These are phyloP conservation scores for Trametes hirsuta DNA, from an alignment of 1,284 basidiomycete genomes.

Conservation along the genomic window DNA sequence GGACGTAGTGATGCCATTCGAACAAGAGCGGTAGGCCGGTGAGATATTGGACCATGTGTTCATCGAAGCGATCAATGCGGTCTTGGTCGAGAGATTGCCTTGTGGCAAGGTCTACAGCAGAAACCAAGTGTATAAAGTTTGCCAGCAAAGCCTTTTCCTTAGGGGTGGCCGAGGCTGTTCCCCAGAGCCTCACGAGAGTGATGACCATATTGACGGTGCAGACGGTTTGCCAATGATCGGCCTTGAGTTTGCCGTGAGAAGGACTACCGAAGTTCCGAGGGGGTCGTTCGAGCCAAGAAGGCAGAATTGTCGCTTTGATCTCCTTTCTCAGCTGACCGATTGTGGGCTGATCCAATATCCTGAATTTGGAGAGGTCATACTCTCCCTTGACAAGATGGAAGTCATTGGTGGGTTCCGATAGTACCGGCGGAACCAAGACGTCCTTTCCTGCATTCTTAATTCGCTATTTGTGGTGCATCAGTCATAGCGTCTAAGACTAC, in stretches of 20 bases:
- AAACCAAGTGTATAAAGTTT: constrained; percentile 44
- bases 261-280: constrained; percentile 24
- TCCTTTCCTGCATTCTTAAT: too few species aligned
- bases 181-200: constrained; percentile 40
- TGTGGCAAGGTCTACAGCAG: too few species aligned
- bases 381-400: not conserved
- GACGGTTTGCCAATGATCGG: constrained; percentile 37
- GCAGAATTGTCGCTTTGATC: constrained; percentile 15
- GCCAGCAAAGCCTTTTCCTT: constrained; percentile 30
- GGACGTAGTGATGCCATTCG: constrained; percentile 27
- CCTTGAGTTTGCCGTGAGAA: constrained; percentile 28
- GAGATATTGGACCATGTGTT: constrained; percentile 36
- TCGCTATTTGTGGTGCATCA: too few species aligned
- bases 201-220: constrained; percentile 35
- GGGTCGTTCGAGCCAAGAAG: constrained; percentile 26
- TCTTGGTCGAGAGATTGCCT: constrained; percentile 21
- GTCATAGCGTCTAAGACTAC: too few species aligned
- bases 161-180: constrained; percentile 10
- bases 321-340: too few species aligned
- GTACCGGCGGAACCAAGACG: not conserved
- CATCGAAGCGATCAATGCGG: constrained; percentile 29
- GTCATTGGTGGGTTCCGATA: not conserved
- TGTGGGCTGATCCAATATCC: too few species aligned
- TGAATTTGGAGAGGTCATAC: not conserved
- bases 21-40: constrained; percentile 34